These are phyloP conservation scores for Pseudocercospora musae DNA, from an alignment of 2,329 filamentous ascomycete genomes.

Conservation along the genomic window DNA sequence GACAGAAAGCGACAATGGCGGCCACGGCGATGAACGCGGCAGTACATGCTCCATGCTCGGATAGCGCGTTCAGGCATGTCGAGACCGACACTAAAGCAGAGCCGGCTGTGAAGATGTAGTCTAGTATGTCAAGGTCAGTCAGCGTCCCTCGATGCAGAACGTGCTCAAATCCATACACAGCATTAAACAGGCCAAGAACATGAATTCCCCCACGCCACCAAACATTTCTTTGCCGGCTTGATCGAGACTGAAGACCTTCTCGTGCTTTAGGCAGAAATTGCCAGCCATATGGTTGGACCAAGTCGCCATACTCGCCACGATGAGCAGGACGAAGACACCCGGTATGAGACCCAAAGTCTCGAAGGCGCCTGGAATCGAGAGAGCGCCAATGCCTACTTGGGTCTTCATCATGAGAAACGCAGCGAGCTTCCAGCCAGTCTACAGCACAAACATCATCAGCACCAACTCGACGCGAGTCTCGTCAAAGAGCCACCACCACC, in stretches of 20 bases:
- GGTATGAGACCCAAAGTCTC: slow-evolving; percentile 48
- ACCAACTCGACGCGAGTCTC: not conserved
- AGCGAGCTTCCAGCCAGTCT: not conserved
- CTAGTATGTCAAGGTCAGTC: slow-evolving; percentile 5
- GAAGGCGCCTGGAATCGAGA: slow-evolving; percentile 44
- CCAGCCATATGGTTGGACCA: slow-evolving; percentile 51
- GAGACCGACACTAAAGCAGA: slow-evolving; percentile 34
- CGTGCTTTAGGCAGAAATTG: slow-evolving; percentile 52
- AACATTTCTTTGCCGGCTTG: slow-evolving; percentile 55
- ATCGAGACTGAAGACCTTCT: slow-evolving; percentile 56
- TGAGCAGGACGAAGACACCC: slow-evolving; percentile 43
- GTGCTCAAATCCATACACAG: slow-evolving; percentile 3
- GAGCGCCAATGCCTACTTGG: slow-evolving; percentile 45
- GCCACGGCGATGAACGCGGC: slow-evolving; percentile 41
- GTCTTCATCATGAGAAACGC: not conserved
- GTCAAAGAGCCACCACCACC: not conserved
- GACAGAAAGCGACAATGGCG: slow-evolving; percentile 39
- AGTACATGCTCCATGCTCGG: slow-evolving; percentile 35
- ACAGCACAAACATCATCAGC: not conserved
- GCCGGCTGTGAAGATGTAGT: slow-evolving; percentile 32
- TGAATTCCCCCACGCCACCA: slow-evolving; percentile 50
- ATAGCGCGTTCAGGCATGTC: slow-evolving; percentile 26
- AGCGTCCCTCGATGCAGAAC: not conserved
- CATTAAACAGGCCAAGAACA: slow-evolving; percentile 38
- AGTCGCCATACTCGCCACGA: slow-evolving; percentile 44